phyloP scores from a whole-genome alignment of 2,329 filamentous ascomycete genomes.

The Clonostachys chloroleuca region DNA sequence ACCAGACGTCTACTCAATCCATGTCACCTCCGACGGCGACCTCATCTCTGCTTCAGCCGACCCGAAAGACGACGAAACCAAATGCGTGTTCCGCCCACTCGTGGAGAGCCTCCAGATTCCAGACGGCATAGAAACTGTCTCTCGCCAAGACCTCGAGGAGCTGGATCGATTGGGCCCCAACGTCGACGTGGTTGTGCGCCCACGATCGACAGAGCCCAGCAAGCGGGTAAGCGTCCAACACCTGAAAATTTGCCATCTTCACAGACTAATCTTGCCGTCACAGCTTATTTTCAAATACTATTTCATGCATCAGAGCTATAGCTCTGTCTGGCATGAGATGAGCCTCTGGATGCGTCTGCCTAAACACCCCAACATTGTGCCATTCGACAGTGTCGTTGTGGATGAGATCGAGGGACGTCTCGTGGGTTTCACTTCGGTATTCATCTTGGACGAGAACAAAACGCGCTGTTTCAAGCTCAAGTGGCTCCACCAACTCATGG shows the following conservation, averaged over 20 bases:
- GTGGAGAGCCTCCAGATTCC: conserved; percentile 9
- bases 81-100: conserved; percentile 15
- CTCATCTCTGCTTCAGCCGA: conserved; percentile 8
- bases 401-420: conserved; percentile 20
- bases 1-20: conserved; percentile 10
- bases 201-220: not conserved
- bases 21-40: conserved; percentile 10
- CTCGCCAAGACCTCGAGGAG: conserved; percentile 14
- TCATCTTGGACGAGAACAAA: conserved; percentile 19
- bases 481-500: conserved; percentile 27
- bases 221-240: not conserved
- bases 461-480: conserved; percentile 23
- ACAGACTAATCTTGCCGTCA: too few species aligned
- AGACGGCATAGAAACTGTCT: conserved; percentile 9
- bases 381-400: conserved; percentile 22
- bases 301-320: conserved; percentile 10
- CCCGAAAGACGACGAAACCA: conserved; percentile 15
- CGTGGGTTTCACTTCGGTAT: conserved; percentile 25
- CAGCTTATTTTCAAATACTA: conserved; percentile 24
- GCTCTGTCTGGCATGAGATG: conserved; percentile 22
- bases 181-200: conserved; percentile 15
- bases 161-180: conserved; percentile 16
- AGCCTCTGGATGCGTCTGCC: conserved; percentile 25
- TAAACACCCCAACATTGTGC: conserved; percentile 23
- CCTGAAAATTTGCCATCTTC: not conserved